Percentiles rank a stretch among this genome's conserved stretches.
Evolutionary conservation across 129 eudicot genomes (phyloP).

Genomic region (Flaveria linearis): DNA sequence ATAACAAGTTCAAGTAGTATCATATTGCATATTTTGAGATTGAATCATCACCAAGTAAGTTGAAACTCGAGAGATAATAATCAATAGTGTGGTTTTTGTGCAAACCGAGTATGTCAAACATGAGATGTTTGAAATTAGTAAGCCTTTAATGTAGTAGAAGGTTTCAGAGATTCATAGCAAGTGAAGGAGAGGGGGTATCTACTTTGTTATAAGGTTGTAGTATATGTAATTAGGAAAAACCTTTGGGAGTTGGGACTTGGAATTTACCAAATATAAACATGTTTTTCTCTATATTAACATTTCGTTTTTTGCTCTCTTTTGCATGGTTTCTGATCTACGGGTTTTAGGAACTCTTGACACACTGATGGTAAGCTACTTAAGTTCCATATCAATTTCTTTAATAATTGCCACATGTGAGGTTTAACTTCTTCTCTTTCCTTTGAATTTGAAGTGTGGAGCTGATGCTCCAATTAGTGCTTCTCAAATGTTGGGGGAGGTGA

Average conservation of each 20-base stretch:
- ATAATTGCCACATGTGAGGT: conserved; percentile 7
- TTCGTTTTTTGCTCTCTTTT: conserved; percentile 21
- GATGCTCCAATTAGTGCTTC: conserved; percentile 82
- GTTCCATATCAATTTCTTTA: background rate
- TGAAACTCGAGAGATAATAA: background rate
- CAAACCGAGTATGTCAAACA: background rate
- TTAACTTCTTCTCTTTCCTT: conserved; percentile 36
- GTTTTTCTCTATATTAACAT: conserved; percentile 26
- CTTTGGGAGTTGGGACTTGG: background rate
- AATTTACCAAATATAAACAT: conserved; percentile 1
- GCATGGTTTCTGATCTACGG: conserved; percentile 39
- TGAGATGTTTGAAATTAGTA: background rate
- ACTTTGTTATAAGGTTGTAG: conserved; percentile 1
- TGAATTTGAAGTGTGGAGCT: conserved; percentile 77
- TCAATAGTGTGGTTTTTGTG: conserved; percentile 4
- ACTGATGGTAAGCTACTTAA: conserved; percentile 66
- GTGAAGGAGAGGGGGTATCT: background rate
- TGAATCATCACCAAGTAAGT: background rate
- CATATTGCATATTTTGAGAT: background rate
- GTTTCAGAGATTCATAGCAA: conserved; percentile 1
- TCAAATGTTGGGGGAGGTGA: conserved; percentile 97
- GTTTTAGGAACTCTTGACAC: conserved; percentile 90
- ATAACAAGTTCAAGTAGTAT: background rate
- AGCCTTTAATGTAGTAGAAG: background rate
- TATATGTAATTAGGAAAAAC: conserved; percentile 1